These are phyloP conservation scores for Alternaria hordeiaustralica DNA, from an alignment of 2,329 filamentous ascomycete genomes.

Conservation along the genomic window DNA sequence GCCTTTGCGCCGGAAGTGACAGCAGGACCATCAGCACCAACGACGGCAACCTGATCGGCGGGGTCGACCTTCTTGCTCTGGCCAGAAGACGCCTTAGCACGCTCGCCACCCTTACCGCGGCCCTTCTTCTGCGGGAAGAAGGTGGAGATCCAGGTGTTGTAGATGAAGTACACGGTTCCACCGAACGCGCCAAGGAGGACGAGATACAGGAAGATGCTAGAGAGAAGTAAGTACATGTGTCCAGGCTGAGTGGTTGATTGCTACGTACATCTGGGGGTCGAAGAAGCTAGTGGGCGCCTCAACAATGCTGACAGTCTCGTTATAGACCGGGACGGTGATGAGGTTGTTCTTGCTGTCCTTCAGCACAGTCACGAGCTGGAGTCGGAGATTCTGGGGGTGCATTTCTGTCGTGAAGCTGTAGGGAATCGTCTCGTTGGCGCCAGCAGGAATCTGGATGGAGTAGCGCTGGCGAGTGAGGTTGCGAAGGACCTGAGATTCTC, in stretches of 20 bases:
- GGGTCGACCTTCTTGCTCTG: conserved; percentile 73
- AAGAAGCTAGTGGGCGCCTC: conserved; percentile 91
- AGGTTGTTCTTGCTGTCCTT: conserved; percentile 69
- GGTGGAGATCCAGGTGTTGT: conserved; percentile 95
- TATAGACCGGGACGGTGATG: conserved; percentile 80
- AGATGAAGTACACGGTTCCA: conserved; percentile 91
- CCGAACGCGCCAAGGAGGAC: conserved; percentile 80
- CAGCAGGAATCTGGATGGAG: conserved; percentile 74
- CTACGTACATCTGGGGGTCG: conserved; percentile 88
- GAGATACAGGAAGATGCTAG: conserved; percentile 95
- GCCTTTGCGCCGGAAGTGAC: conserved; percentile 73
- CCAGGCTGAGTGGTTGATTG: background rate
- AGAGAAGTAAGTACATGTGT: conserved; percentile 17
- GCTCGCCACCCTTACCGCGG: conserved; percentile 68
- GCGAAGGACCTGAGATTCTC: conserved; percentile 69
- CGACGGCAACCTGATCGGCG: conserved; percentile 64
- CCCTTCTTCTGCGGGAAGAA: conserved; percentile 86
- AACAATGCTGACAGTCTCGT: conserved; percentile 83
- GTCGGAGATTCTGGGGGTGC: conserved; percentile 85
- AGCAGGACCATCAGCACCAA: conserved; percentile 73
- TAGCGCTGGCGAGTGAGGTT: conserved; percentile 85
- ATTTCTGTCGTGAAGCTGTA: conserved; percentile 90
- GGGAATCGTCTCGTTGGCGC: conserved; percentile 76
- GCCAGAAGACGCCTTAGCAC: conserved; percentile 65
- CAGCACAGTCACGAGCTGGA: conserved; percentile 79